These are phyloP conservation scores for Boletus eberwhitei DNA, from an alignment of 768 basidiomycete species.

Conservation along the genomic window DNA sequence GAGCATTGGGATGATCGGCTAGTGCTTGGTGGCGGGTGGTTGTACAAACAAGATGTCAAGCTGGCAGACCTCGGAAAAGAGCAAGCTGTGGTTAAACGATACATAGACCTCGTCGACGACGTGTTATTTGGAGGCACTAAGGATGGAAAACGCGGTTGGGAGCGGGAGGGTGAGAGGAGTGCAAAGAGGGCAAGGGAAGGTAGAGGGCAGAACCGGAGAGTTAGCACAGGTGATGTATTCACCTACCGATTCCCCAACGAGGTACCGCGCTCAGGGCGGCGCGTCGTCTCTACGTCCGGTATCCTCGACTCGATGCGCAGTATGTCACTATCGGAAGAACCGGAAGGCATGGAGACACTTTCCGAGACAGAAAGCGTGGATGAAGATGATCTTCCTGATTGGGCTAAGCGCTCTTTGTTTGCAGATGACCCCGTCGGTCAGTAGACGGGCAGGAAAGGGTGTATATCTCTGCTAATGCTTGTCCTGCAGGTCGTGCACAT, in stretches of 20 bases:
- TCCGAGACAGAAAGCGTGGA: constrained; percentile 46
- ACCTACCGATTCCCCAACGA: constrained; percentile 21
- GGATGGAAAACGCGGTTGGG: constrained; percentile 47
- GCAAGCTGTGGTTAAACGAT: constrained; percentile 50
- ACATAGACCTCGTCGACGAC: constrained; percentile 77
- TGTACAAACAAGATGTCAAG: constrained; percentile 66
- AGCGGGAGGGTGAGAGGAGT: constrained; percentile 43
- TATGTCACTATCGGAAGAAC: constrained; percentile 53
- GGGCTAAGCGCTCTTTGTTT: constrained; percentile 67
- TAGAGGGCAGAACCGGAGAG: constrained; percentile 35
- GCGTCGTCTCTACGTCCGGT: constrained; percentile 56
- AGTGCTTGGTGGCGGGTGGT: constrained; percentile 78
- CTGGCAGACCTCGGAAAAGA: constrained; percentile 56
- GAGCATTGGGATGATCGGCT: constrained; percentile 81
- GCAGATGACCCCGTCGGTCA: constrained; percentile 56
- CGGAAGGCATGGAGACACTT: constrained; percentile 49
- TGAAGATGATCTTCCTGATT: constrained; percentile 71
- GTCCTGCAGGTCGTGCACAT: constrained; percentile 57
- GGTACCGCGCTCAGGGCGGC: constrained; percentile 31
- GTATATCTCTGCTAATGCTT: constrained; percentile 1
- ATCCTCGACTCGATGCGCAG: constrained; percentile 52
- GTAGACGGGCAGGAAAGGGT: constrained; percentile 19
- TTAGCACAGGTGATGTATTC: constrained; percentile 31
- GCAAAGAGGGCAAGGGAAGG: constrained; percentile 41
- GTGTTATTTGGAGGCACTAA: constrained; percentile 66